phyloP scores from a whole-genome alignment of 2,329 filamentous ascomycete species.

The Cadophora gregata region DNA sequence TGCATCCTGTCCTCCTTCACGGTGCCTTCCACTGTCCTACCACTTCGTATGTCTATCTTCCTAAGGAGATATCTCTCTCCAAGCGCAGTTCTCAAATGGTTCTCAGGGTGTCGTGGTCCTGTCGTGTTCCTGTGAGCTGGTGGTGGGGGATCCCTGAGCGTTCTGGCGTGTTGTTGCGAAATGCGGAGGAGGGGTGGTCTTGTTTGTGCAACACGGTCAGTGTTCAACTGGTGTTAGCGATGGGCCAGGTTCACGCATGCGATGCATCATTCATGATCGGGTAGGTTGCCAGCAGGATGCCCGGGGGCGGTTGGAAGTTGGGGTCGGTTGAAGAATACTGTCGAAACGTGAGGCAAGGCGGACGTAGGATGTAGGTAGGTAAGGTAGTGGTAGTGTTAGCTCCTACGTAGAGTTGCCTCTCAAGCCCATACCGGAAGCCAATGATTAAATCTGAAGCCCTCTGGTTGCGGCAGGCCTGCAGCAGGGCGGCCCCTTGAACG shows the following conservation, averaged over 20 bases:
- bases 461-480: slow-evolving; percentile 27
- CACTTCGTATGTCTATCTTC: slow-evolving; percentile 21
- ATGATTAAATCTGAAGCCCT: slow-evolving; percentile 22
- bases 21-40: slow-evolving; percentile 46
- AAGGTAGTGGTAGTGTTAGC: too few species aligned
- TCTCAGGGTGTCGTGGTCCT: background rate
- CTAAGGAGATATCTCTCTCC: slow-evolving; percentile 42
- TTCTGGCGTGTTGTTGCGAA: slow-evolving; percentile 27
- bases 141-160: slow-evolving; percentile 22
- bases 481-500: slow-evolving; percentile 29
- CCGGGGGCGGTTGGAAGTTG: slow-evolving; percentile 8
- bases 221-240: slow-evolving; percentile 30
- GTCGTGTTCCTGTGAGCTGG: slow-evolving; percentile 11
- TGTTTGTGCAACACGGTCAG: slow-evolving; percentile 18
- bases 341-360: slow-evolving; percentile 17
- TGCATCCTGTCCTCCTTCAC: slow-evolving; percentile 62
- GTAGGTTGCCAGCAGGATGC: slow-evolving; percentile 18
- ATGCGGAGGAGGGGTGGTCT: slow-evolving; percentile 27
- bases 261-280: slow-evolving; percentile 39
- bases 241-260: slow-evolving; percentile 29
- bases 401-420: slow-evolving; percentile 25
- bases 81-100: slow-evolving; percentile 8
- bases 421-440: slow-evolving; percentile 26
- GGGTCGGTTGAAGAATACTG: slow-evolving; percentile 13
- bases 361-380: slow-evolving; percentile 18